Base-by-base conservation (phyloP, 2,329 filamentous ascomycete species). In the Leptographium lundbergii region DNA sequence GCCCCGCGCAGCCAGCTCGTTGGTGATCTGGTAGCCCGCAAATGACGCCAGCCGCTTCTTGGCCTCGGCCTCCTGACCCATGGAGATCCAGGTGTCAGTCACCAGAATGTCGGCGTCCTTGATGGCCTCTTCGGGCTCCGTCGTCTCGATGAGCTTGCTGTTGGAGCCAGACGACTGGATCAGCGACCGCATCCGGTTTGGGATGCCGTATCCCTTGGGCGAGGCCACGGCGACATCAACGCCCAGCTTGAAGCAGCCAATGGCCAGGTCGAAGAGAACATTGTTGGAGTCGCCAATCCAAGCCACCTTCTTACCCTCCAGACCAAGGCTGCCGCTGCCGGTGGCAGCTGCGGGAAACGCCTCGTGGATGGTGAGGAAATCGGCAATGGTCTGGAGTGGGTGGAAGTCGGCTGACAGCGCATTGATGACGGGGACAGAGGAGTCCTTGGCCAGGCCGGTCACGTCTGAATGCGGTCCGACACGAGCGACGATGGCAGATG, bases 221-320 rank as follows among this genome's bases (percentile, higher is more conserved):
- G 92, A 91, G 14, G 94, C 94, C 45, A 97, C 90, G 2, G 89
- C 77, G 62, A 99, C 81, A 66, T 95, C 81, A 29, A 96, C 84
- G 53, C 94, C 94, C 66, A 92, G 81, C 75, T 96, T 97, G 66
- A 88, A 77, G 60, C 88, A 91, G 48, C 82, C 91, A 65, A 94
- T 92, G 55, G 91, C 91, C 58, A 97, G 80, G 69, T 99, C 92
- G 69, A 91, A 96, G 27, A 97, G 82, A 32, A 99, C 92, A 66
- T 99, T 99, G 76, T 97, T 99, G 13, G 91, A 90, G 70, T 99
- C 92, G 57, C 92, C 92, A 53, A 99, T 79, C 94, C 94, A 99
- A 19, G 94, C 92, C 62, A 97, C 82, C 74, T 96, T 97, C 67
- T 96, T 73, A 1, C 90, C 89, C 65, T 89, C 81, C 5, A 95